Conservation (phyloP, 352 stramenopile species). For the Pythium brassicae region DNA sequence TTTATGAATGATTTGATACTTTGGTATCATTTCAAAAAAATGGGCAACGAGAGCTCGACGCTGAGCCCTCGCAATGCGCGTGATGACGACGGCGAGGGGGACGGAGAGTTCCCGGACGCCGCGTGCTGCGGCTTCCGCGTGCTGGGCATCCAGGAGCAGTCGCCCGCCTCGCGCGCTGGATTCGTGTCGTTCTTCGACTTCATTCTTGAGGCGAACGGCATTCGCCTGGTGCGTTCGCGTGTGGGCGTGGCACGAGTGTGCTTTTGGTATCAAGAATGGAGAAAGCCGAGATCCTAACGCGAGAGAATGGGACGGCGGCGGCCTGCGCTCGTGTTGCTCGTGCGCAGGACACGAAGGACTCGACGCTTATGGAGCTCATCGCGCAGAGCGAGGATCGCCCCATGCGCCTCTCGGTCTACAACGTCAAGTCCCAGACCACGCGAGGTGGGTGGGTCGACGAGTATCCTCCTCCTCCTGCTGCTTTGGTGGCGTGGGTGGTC, state of each 20-base stretch:
- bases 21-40: not conserved
- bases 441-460: constrained; percentile 31
- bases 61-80: not conserved
- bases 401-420: constrained; percentile 74
- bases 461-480: not conserved
- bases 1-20: not conserved
- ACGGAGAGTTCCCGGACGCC: constrained; percentile 40
- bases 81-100: constrained; percentile 10
- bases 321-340: no score
- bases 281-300: no score
- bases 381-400: constrained; percentile 76
- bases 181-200: constrained; percentile 98
- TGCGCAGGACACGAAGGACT: constrained; percentile 72
- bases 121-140: constrained; percentile 92
- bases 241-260: no score
- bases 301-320: no score
- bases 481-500: not conserved
- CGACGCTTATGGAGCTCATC: constrained; percentile 91
- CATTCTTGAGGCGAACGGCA: constrained; percentile 92
- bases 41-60: constrained; percentile 5
- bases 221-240: constrained; percentile 59
- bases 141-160: constrained; percentile 95
- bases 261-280: not conserved
- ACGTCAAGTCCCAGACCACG: constrained; percentile 74
- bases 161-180: constrained; percentile 85